These are phyloP conservation scores for Eragrostis tef DNA, from an alignment of 202 grass and related monocot species.

Conservation along the genomic window DNA sequence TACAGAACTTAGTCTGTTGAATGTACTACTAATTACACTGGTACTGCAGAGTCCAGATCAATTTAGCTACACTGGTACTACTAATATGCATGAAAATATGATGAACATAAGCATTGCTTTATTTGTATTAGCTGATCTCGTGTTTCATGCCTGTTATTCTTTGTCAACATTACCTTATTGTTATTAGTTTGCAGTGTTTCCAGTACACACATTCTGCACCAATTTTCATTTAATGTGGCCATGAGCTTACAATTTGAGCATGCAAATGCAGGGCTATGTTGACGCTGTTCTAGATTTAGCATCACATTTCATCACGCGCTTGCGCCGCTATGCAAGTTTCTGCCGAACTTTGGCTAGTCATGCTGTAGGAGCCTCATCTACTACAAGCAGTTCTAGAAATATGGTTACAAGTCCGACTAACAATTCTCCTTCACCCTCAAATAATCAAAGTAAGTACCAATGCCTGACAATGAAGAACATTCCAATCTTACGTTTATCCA, in stretches of 20 bases:
- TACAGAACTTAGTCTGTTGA: background rate
- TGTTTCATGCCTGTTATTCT: constrained; percentile 32
- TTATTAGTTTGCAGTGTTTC: constrained; percentile 19
- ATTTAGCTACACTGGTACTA: background rate
- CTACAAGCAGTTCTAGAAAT: constrained; percentile 68
- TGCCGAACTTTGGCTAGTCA: constrained; percentile 98
- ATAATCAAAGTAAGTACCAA: constrained; percentile 73
- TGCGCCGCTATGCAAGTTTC: constrained; percentile 98
- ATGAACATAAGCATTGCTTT: constrained; percentile 23
- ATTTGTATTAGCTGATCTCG: constrained; percentile 34
- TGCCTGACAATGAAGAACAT: constrained; percentile 31
- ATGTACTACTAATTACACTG: constrained; percentile 18
- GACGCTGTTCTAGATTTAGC: constrained; percentile 98
- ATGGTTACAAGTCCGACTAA: constrained; percentile 93
- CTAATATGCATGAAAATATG: background rate
- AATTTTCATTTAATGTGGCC: constrained; percentile 30
- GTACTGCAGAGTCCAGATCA: constrained; percentile 3
- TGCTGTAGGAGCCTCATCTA: constrained; percentile 94
- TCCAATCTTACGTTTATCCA: constrained; percentile 40
- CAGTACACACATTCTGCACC: constrained; percentile 9
- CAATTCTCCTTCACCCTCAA: constrained; percentile 74
- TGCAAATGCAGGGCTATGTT: constrained; percentile 81
- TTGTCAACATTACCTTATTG: constrained; percentile 7
- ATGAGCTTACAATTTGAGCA: constrained; percentile 43
- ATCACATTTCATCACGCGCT: constrained; percentile 93